Conservation (phyloP, 2,329 filamentous ascomycete species). For the Fusarium sp. region DNA sequence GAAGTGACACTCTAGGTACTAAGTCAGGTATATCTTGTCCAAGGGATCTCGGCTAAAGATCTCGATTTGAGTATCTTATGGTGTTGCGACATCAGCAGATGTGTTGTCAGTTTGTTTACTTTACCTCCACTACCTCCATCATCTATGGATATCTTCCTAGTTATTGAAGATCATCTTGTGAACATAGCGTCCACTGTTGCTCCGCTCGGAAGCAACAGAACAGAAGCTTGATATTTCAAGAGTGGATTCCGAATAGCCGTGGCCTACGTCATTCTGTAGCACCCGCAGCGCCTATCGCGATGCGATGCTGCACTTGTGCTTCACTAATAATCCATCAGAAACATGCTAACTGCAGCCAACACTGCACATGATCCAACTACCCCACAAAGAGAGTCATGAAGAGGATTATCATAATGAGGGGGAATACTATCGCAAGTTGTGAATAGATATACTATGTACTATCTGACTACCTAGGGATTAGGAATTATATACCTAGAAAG, state of each 20-base stretch:
- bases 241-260: conserved; percentile 23
- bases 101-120: background rate
- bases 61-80: conserved; percentile 18
- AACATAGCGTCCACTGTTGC: conserved; percentile 12
- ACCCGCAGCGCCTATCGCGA: conserved; percentile 35
- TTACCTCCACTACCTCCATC: background rate
- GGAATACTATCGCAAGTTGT: background rate
- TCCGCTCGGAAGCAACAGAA: conserved; percentile 6
- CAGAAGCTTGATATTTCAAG: conserved; percentile 27
- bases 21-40: conserved; percentile 16
- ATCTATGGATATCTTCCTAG: background rate
- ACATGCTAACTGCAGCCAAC: conserved; percentile 10
- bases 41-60: conserved; percentile 19
- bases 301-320: conserved; percentile 30
- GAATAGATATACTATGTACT: background rate
- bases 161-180: background rate
- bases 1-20: conserved; percentile 11
- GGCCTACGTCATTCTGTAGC: conserved; percentile 46
- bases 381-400: conserved; percentile 28
- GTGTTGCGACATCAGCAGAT: background rate
- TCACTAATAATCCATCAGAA: conserved; percentile 16
- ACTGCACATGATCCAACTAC: conserved; percentile 33
- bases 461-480: background rate
- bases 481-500: background rate
- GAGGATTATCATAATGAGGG: conserved; percentile 9